Percentiles rank a stretch among this genome's conserved stretches.
Evolutionary conservation across 768 basidiomycete species (phyloP).

Genomic region (Pleurotus platypus): DNA sequence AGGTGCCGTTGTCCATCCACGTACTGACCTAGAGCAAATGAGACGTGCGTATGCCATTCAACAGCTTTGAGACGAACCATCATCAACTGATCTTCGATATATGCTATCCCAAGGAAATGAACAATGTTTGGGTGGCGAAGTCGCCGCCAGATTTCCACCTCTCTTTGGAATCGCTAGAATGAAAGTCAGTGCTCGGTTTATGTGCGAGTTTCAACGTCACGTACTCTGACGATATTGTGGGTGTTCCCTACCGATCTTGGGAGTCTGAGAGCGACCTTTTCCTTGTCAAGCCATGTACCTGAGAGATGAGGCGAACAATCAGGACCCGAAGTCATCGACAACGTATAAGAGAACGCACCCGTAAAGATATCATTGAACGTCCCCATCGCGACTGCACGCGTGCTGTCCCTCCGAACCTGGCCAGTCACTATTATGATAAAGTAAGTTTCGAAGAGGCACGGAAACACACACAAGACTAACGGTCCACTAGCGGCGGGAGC

Average conservation of each 20-base stretch:
- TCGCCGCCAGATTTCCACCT: constrained; percentile 38
- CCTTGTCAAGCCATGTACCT: constrained; percentile 40
- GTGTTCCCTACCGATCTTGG: constrained; percentile 31
- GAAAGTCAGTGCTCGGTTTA: not conserved
- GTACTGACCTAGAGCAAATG: constrained; percentile 32
- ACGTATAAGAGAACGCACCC: constrained; percentile 19
- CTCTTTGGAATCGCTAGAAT: constrained; percentile 36
- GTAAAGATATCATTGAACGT: constrained; percentile 35
- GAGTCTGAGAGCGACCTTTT: constrained; percentile 30
- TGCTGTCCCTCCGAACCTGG: constrained; percentile 29
- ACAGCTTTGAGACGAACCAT: not conserved
- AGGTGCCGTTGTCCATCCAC: constrained; percentile 41
- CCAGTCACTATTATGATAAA: constrained; percentile 32
- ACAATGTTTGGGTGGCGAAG: constrained; percentile 38
- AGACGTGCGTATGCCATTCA: not conserved
- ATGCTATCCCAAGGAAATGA: constrained; percentile 28
- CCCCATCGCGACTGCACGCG: constrained; percentile 28
- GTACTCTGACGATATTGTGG: constrained; percentile 30
- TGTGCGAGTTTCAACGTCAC: not conserved
- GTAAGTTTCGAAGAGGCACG: not conserved
- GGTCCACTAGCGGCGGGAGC: constrained; percentile 38
- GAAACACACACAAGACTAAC: constrained; percentile 21
- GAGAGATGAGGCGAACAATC: not conserved
- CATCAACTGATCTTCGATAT: constrained; percentile 1
- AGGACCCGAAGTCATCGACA: not conserved